Base-by-base conservation (phyloP, 805 yeast genomes). In the Yarrowia divulgata region DNA sequence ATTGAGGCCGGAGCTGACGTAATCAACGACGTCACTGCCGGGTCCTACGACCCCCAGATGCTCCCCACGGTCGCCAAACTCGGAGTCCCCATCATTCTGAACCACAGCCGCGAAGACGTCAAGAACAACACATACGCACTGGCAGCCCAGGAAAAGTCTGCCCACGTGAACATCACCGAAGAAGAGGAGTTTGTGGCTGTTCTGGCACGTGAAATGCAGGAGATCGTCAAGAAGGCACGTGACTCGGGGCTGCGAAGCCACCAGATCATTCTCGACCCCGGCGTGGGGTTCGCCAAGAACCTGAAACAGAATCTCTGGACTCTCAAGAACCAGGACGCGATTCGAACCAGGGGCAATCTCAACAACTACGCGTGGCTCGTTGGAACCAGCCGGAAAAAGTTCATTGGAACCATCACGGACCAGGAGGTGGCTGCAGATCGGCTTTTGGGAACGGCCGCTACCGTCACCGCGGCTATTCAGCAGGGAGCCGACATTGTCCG, bases 191-290 rank as follows among this genome's bases (percentile, higher is more conserved):
- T 81, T 29, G 81, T 89, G 29, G 82, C 85, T 54, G 88, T 85
- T 1, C 83, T 92, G 6, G 85, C 89, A 7, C 78, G 85, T 58
- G 99, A 95, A 77, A 79, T 94, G 66, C 80, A 87, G 9, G 72
- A 73, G 2, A 85, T 86, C 69, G 82, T 92, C 37, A 73, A 77
- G 0, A 82, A 80, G 68, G 97, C 97, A 13, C 79, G 85, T 54
- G 74, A 73, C 0, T 79, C 77, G 0, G 97, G 97, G 5, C 86
- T 94, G 1, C 82, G 83, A 70, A 87, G 94, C 77, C 95, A 97
- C 97, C 98, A 95, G 78, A 81, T 95, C 3, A 87, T 95, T 18
- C 75, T 93, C 4, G 99, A 95, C 76, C 99, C 99, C 0, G 99
- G 99, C 1, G 79, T 95, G 50, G 99, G 99, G 1, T 95, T 95